phyloP scores from a whole-genome alignment of 2,329 filamentous ascomycete genomes.

The Colletotrichum tanaceti region DNA sequence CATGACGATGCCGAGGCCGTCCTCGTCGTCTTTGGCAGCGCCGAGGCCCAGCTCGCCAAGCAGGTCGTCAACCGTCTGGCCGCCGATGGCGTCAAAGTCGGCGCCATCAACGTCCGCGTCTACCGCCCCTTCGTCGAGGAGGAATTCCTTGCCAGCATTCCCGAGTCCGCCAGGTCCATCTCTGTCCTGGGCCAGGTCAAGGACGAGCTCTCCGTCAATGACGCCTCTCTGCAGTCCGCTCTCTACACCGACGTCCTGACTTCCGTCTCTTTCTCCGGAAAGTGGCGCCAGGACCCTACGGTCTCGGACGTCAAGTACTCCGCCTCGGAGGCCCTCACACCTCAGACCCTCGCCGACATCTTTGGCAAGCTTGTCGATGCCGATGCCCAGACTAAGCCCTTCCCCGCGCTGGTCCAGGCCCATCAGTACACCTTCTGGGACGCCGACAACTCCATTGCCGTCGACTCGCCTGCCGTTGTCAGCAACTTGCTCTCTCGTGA shows the following conservation, averaged over 20 bases:
- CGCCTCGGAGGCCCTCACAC: slow-evolving; percentile 69
- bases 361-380: slow-evolving; percentile 60
- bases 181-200: slow-evolving; percentile 90
- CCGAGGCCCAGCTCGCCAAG: slow-evolving; percentile 86
- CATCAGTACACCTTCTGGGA: slow-evolving; percentile 97
- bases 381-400: slow-evolving; percentile 62
- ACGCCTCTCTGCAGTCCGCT: slow-evolving; percentile 81
- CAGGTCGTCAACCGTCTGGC: slow-evolving; percentile 82
- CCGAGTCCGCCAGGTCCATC: slow-evolving; percentile 78
- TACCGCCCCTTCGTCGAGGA: slow-evolving; percentile 97
- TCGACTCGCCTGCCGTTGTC: slow-evolving; percentile 71
- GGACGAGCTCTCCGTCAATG: slow-evolving; percentile 77
- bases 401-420: slow-evolving; percentile 64
- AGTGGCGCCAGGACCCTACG: slow-evolving; percentile 70
- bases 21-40: slow-evolving; percentile 90
- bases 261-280: slow-evolving; percentile 81
- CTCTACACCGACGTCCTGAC: slow-evolving; percentile 94
- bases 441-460: slow-evolving; percentile 77
- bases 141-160: slow-evolving; percentile 85
- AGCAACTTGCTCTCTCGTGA: slow-evolving; percentile 76
- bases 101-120: slow-evolving; percentile 89
- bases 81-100: slow-evolving; percentile 79
- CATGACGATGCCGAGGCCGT: slow-evolving; percentile 84
- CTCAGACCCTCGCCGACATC: slow-evolving; percentile 63
- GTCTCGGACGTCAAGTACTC: slow-evolving; percentile 92